phyloP scores from a whole-genome alignment of 2,329 filamentous ascomycete species.

The Corinectria fuckeliana region DNA sequence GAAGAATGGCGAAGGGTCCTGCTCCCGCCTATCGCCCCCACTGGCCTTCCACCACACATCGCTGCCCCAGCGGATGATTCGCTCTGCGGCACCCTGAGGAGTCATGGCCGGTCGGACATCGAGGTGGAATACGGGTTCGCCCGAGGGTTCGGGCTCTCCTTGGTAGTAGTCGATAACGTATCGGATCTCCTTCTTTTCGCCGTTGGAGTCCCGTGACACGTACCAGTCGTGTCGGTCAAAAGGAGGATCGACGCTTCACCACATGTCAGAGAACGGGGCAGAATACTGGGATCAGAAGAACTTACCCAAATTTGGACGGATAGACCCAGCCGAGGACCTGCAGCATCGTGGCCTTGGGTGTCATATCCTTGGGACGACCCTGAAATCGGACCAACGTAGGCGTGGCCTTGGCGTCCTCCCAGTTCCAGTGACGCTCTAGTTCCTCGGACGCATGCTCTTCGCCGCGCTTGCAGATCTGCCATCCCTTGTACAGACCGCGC shows the following conservation, averaged over 20 bases:
- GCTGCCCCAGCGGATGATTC: conserved; percentile 85
- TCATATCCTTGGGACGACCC: conserved; percentile 86
- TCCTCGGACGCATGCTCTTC: conserved; percentile 64
- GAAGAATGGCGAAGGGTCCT: conserved; percentile 46
- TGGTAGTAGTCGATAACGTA: conserved; percentile 99
- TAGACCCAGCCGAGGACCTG: conserved; percentile 81
- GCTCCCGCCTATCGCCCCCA: conserved; percentile 69
- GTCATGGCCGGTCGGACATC: conserved; percentile 92
- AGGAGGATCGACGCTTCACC: conserved; percentile 74
- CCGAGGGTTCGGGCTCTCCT: conserved; percentile 78
- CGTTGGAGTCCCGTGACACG: conserved; percentile 74
- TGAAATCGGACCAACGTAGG: conserved; percentile 87
- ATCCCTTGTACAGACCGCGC: conserved; percentile 73
- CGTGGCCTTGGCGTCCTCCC: conserved; percentile 59
- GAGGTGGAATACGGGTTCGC: conserved; percentile 93
- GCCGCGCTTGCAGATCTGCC: conserved; percentile 75
- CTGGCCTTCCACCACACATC: conserved; percentile 93
- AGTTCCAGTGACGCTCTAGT: conserved; percentile 58
- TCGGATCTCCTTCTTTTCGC: conserved; percentile 76
- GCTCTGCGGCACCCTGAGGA: conserved; percentile 79
- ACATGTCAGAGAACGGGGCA: conserved; percentile 24
- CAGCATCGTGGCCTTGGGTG: conserved; percentile 87
- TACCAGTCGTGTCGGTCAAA: conserved; percentile 99
- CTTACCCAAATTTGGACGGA: conserved; percentile 79
- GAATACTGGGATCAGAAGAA: conserved; percentile 20